Evolutionary conservation across 176 grass and related monocot species (phyloP).

Genomic region (Bonia amplexicaulis): DNA sequence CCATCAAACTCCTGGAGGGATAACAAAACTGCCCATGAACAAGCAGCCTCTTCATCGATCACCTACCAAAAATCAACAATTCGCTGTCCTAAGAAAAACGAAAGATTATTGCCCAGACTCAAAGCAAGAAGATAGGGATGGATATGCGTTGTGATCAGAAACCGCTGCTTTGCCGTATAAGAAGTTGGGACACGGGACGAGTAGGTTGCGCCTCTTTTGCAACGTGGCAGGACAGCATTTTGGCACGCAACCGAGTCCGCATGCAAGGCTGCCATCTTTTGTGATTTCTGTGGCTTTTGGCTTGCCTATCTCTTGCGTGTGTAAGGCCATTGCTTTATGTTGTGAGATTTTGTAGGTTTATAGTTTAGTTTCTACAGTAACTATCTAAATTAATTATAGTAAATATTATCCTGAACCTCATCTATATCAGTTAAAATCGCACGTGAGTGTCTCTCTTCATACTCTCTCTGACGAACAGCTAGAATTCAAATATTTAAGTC

Average conservation of each 20-base stretch:
- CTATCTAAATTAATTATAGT: too few relatives aligned
- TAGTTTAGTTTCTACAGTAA: too few relatives aligned
- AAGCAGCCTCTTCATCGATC: constrained; percentile 51
- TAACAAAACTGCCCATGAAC: background rate
- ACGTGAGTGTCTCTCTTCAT: too few relatives aligned
- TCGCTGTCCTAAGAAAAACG: background rate
- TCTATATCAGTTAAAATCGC: too few relatives aligned
- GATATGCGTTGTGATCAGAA: background rate
- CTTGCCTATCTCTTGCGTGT: background rate
- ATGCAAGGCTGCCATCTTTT: constrained; percentile 8
- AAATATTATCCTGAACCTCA: too few relatives aligned
- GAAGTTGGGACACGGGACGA: background rate
- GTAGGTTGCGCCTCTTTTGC: background rate
- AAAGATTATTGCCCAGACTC: background rate
- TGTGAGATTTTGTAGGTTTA: too few relatives aligned
- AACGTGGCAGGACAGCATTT: constrained; percentile 2
- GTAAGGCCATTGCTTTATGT: too few relatives aligned
- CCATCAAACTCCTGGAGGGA: background rate
- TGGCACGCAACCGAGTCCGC: constrained; percentile 14
- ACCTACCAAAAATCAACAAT: too few relatives aligned
- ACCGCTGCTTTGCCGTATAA: constrained; percentile 7
- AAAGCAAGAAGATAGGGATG: constrained; percentile 18
- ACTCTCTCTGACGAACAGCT: too few relatives aligned
- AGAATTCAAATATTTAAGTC: too few relatives aligned
- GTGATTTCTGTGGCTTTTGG: background rate